A percentile compares a stretch with the other conserved stretches of the same genome.
Evolutionary conservation across 164 flowering plant genomes (phyloP).

Genomic region (Chloranthus sessilifolius): DNA sequence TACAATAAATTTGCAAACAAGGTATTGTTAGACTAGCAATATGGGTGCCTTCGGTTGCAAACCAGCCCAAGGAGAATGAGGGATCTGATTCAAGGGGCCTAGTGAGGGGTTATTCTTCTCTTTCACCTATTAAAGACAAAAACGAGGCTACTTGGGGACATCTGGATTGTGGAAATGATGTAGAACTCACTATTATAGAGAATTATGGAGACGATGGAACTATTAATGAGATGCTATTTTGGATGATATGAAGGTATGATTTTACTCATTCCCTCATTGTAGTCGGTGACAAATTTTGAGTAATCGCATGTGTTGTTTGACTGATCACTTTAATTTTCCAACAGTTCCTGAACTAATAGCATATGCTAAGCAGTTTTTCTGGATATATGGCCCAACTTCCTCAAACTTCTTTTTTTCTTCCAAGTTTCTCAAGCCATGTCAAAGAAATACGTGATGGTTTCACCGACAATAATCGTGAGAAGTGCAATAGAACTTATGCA

Average conservation of each 20-base stretch:
- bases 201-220: conserved; percentile 28
- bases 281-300: no score
- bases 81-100: conserved; percentile 38
- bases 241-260: conserved; percentile 71
- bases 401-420: conserved; percentile 8
- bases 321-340: no score
- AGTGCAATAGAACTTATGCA: conserved; percentile 61
- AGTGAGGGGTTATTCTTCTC: conserved; percentile 55
- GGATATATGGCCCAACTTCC: no score
- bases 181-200: conserved; percentile 62
- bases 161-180: conserved; percentile 27
- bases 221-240: conserved; percentile 49
- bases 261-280: no score
- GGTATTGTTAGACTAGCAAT: conserved; percentile 99
- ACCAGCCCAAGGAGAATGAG: conserved; percentile 66
- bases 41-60: conserved; percentile 96
- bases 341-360: no score
- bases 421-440: conserved; percentile 93
- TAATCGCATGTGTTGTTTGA: no score
- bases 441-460: conserved; percentile 50
- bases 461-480: conserved; percentile 38
- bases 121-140: conserved; percentile 53
- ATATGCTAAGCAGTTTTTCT: no score
- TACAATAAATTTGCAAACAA: conserved; percentile 44
- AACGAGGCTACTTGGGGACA: conserved; percentile 36